Conservation (phyloP, 257 asterid species). For the Orobanche coerulescens region DNA sequence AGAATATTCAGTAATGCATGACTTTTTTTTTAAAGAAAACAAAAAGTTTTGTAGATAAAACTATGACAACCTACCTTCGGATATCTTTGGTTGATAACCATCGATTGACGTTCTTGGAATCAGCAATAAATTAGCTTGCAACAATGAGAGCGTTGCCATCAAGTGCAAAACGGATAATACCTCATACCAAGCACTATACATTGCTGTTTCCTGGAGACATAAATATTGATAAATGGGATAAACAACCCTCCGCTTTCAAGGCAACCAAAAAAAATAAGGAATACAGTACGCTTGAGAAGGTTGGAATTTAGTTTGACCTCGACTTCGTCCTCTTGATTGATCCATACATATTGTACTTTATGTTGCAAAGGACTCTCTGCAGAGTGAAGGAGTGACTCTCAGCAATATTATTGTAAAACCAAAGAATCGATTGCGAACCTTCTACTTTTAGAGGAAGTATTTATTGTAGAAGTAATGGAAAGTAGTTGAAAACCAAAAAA, state of each 20-base stretch:
- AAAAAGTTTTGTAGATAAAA: too few species aligned
- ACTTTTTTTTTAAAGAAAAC: too few species aligned
- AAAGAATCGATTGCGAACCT: too few species aligned
- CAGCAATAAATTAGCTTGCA: slow-evolving; percentile 86
- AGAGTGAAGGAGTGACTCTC: slow-evolving; percentile 21
- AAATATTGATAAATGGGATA: slow-evolving; percentile 17
- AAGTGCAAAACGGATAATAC: slow-evolving; percentile 89
- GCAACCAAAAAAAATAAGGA: slow-evolving; percentile 14
- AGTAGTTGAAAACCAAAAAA: neutral
- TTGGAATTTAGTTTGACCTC: slow-evolving; percentile 52
- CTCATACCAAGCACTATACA: slow-evolving; percentile 90
- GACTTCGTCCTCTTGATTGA: slow-evolving; percentile 93
- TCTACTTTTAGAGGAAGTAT: neutral
- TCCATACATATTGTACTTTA: slow-evolving; percentile 82
- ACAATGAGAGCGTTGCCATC: slow-evolving; percentile 81
- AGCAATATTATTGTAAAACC: slow-evolving; percentile 18
- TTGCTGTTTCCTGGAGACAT: slow-evolving; percentile 71
- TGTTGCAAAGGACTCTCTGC: slow-evolving; percentile 88
- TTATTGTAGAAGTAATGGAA: neutral
- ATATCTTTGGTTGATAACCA: slow-evolving; percentile 83
- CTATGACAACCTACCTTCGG: slow-evolving; percentile 68
- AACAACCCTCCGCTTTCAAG: slow-evolving; percentile 10
- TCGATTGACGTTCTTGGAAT: slow-evolving; percentile 83
- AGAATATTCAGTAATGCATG: too few species aligned
- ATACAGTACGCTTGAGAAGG: slow-evolving; percentile 16